Conservation (phyloP, 1,284 basidiomycete genomes). For the Trichosporon asahii region DNA sequence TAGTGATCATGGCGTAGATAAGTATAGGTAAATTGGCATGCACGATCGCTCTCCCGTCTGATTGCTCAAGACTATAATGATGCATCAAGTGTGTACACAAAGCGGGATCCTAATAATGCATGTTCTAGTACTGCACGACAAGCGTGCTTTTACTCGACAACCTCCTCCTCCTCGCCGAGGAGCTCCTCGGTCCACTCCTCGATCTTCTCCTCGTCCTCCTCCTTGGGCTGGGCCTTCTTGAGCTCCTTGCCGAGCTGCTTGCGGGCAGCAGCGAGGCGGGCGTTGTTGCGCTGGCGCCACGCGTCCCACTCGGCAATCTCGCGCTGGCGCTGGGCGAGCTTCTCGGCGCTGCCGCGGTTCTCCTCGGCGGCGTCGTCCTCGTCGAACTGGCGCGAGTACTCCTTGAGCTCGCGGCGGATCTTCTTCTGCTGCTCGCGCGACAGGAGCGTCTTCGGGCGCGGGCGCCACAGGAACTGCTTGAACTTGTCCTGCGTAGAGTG, state of each 20-base stretch:
- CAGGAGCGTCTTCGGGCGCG: slow-evolving; percentile 82
- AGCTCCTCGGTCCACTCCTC: slow-evolving; percentile 88
- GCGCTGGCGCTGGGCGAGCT: slow-evolving; percentile 84
- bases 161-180: slow-evolving; percentile 83
- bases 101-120: not conserved
- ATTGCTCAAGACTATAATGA: too few relatives aligned
- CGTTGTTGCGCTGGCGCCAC: slow-evolving; percentile 60
- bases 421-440: slow-evolving; percentile 79
- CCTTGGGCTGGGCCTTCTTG: slow-evolving; percentile 26
- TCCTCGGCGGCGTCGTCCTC: slow-evolving; percentile 96
- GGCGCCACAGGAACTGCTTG: slow-evolving; percentile 99
- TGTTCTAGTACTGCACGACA: not conserved
- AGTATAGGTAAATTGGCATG: too few relatives aligned
- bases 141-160: slow-evolving; percentile 34
- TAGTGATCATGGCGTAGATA: too few relatives aligned
- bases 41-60: too few relatives aligned
- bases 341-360: slow-evolving; percentile 87
- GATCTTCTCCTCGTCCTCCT: slow-evolving; percentile 65
- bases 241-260: slow-evolving; percentile 38
- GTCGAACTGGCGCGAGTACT: slow-evolving; percentile 88
- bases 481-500: slow-evolving; percentile 90
- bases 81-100: not conserved
- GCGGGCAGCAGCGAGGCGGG: slow-evolving; percentile 39
- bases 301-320: slow-evolving; percentile 97
- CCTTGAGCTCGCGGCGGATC: slow-evolving; percentile 84